Percentiles rank a stretch among this genome's conserved stretches.
These are phyloP conservation scores for Aspergillus quadrilineatus DNA, from an alignment of 2,329 filamentous ascomycete genomes.

Conservation along the genomic window DNA sequence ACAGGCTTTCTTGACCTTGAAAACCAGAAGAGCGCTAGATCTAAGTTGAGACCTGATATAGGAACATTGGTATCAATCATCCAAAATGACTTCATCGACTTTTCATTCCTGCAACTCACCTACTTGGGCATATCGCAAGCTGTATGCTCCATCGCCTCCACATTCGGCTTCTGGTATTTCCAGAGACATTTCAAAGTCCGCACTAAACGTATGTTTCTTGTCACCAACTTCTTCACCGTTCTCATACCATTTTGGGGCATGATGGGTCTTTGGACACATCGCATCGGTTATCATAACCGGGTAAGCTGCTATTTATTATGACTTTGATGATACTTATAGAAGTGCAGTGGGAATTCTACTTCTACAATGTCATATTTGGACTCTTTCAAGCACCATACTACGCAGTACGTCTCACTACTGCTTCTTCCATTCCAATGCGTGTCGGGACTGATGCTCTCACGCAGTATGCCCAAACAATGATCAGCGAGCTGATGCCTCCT, in stretches of 20 bases:
- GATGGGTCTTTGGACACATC: slow-evolving; percentile 41
- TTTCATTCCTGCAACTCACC: slow-evolving; percentile 44
- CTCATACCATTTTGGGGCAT: slow-evolving; percentile 46
- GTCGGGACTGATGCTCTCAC: not conserved
- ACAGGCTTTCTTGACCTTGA: not conserved
- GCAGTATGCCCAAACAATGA: slow-evolving; percentile 46
- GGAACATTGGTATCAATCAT: slow-evolving; percentile 42
- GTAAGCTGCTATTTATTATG: slow-evolving; percentile 17
- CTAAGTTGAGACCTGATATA: slow-evolving; percentile 9
- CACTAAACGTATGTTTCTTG: slow-evolving; percentile 45
- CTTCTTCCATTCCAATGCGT: not conserved
- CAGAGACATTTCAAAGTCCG: slow-evolving; percentile 42
- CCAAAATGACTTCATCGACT: slow-evolving; percentile 42
- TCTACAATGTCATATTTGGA: slow-evolving; percentile 46
- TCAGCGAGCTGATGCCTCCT: slow-evolving; percentile 44
- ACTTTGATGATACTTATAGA: not conserved
- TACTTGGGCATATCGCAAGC: slow-evolving; percentile 45
- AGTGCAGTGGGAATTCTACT: slow-evolving; percentile 43
- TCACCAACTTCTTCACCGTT: slow-evolving; percentile 44
- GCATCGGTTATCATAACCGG: slow-evolving; percentile 41
- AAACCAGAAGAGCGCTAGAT: too few species aligned
- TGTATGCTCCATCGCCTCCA: slow-evolving; percentile 38
- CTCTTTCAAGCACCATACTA: slow-evolving; percentile 47
- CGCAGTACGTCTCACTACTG: slow-evolving; percentile 27
- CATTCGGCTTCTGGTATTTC: slow-evolving; percentile 46